Conservation (phyloP, 352 stramenopile species). For the Pythium biforme region DNA sequence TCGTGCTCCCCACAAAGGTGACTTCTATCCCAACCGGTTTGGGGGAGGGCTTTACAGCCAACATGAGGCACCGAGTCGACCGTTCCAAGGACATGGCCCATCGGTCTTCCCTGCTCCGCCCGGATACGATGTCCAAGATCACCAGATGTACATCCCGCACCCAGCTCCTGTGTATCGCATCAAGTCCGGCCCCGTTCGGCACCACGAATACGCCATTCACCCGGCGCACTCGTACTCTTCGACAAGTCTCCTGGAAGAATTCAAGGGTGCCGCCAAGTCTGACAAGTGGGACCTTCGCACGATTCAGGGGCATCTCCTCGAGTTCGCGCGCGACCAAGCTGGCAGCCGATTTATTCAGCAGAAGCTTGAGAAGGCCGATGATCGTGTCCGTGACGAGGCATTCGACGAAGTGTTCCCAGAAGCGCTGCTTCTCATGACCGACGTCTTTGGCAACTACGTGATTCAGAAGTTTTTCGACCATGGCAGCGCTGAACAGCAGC, state of each 20-base stretch:
- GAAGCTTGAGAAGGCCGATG: constrained; percentile 82
- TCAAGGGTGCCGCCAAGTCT: constrained; percentile 60
- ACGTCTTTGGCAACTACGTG: constrained; percentile 99
- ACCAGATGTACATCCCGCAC: constrained; percentile 19
- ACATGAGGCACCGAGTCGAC: constrained; percentile 3
- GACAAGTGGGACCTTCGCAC: constrained; percentile 81
- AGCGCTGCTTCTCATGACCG: constrained; percentile 82
- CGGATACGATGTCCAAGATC: constrained; percentile 10
- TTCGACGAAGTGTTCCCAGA: constrained; percentile 86
- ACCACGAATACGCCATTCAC: constrained; percentile 38
- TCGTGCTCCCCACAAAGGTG: constrained; percentile 11
- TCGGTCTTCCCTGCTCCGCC: constrained; percentile 6
- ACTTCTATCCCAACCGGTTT: constrained; percentile 13
- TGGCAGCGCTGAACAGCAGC: constrained; percentile 86
- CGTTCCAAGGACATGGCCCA: constrained; percentile 6
- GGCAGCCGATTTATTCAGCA: constrained; percentile 89
- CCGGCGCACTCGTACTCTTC: constrained; percentile 66
- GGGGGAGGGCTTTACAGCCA: constrained; percentile 12
- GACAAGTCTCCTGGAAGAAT: constrained; percentile 78
- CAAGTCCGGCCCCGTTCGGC: constrained; percentile 17
- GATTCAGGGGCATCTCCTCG: constrained; percentile 81
- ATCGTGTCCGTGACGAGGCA: constrained; percentile 62
- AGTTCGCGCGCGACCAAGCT: constrained; percentile 86
- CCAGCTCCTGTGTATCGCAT: constrained; percentile 12
- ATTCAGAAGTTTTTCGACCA: constrained; percentile 98